These are phyloP conservation scores for Rhizomucor miehei DNA, from an alignment of 371 early-diverging fungal genomes.

Conservation along the genomic window DNA sequence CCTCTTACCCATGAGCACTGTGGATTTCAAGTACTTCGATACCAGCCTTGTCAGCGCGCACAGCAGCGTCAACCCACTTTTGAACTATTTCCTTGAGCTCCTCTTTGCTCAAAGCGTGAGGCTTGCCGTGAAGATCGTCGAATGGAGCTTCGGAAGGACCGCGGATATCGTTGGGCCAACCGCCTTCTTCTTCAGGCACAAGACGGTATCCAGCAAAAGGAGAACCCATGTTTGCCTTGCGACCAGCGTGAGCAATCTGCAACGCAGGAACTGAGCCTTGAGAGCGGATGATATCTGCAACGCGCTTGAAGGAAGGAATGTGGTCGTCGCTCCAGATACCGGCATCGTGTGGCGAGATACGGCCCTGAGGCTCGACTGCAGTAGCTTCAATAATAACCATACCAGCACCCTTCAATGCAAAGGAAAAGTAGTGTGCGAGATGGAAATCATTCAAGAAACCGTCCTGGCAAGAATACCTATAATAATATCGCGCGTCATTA, in stretches of 20 bases:
- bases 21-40: constrained; percentile 90
- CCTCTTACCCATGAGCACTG: constrained; percentile 52
- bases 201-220: constrained; percentile 34
- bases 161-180: constrained; percentile 77
- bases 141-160: constrained; percentile 66
- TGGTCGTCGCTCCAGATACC: constrained; percentile 85
- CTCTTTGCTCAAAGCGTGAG: constrained; percentile 60
- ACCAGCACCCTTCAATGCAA: constrained; percentile 74
- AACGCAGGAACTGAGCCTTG: constrained; percentile 64
- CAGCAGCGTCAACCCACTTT: constrained; percentile 70
- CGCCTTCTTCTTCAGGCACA: constrained; percentile 51
- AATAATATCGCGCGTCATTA: background rate
- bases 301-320: constrained; percentile 53
- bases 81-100: constrained; percentile 61
- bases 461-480: constrained; percentile 17
- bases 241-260: constrained; percentile 84
- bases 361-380: constrained; percentile 70
- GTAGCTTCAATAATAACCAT: constrained; percentile 80
- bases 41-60: constrained; percentile 74
- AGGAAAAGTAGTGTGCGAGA: constrained; percentile 66
- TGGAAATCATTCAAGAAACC: constrained; percentile 22
- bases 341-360: constrained; percentile 72
- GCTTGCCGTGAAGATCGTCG: constrained; percentile 40
- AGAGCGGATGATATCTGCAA: constrained; percentile 63
- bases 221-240: constrained; percentile 68